A percentile compares a stretch with the other conserved stretches of the same genome.
These are phyloP conservation scores for Lagerstroemia speciosa DNA, from an alignment of 345 rosid species.

Conservation along the genomic window DNA sequence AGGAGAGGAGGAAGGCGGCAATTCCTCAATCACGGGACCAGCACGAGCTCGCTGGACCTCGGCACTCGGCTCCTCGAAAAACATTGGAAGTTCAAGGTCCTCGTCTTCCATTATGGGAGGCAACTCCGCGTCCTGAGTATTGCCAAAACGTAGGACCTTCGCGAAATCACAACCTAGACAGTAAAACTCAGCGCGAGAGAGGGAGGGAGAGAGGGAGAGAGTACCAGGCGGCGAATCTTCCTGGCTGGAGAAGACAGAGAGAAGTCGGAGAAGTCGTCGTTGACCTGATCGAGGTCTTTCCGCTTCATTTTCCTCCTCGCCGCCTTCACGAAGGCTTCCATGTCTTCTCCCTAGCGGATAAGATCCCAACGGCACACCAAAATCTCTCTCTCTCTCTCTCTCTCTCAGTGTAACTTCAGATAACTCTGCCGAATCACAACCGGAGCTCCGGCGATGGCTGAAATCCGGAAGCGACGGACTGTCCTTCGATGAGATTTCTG, in stretches of 20 bases:
- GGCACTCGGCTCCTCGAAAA: background rate
- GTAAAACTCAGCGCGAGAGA: background rate
- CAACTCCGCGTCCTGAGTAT: conserved; percentile 36
- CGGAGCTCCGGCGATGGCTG: background rate
- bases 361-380: conserved; percentile 8
- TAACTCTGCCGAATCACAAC: background rate
- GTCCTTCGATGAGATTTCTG: background rate
- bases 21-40: conserved; percentile 10
- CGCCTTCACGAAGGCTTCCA: conserved; percentile 1
- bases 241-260: conserved; percentile 67
- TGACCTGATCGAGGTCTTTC: conserved; percentile 46
- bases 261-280: conserved; percentile 77
- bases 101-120: conserved; percentile 59
- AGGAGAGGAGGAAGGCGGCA: conserved; percentile 8
- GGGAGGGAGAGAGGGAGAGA: background rate
- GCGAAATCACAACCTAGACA: background rate
- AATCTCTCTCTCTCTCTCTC: conserved; percentile 13
- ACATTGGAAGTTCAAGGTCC: conserved; percentile 21
- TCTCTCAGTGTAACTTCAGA: conserved; percentile 1
- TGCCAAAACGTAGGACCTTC: background rate
- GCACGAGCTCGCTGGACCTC: background rate
- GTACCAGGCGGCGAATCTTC: conserved; percentile 76
- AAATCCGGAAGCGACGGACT: background rate
- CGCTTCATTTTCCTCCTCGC: conserved; percentile 43
- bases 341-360: background rate